Base-by-base conservation (phyloP, 2,329 filamentous ascomycete genomes). In the Hypocrella siamensis region DNA sequence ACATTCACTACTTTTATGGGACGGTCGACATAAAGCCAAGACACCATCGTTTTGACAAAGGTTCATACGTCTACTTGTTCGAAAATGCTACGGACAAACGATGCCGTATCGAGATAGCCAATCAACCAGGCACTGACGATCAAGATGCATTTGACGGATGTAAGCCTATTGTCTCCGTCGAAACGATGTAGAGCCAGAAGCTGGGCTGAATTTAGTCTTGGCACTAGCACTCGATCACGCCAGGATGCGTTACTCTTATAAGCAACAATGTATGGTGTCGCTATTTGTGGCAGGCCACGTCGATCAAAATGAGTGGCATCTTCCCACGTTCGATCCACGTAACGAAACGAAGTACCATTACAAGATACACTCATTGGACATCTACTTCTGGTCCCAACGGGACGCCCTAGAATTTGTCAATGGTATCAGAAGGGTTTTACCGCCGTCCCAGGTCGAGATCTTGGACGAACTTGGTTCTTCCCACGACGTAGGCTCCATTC, bases 271-370 rank as follows among this genome's bases (percentile, higher is more conserved):
- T 44, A 59, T 81, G 37, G 74, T 84, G 41, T 79, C 70, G 8
- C 56, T 86, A 40, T 68, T 63, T 3, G 67, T 83, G 26, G 70
- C 77, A 39, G 60, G 63, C 35, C 46, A 59, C 34, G 53, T 63
- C 31, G 52, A 67, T 40, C 57, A 59, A 29, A 67, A 67, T 38
- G 63, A 84, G 50, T 86, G 80, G 81, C 78, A 83, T 51, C 63
- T 86, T 6, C 79, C 79, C 2, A 74, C 73, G 1, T 79, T 68
- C 49, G 79, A 86, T 49, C 71, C 72, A 3, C 65, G 64, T 31
- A 82, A 83, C 52, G 72, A 85, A 52, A 75, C 70, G 48, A 83
- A 79, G 51, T 85, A 84, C 51, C 71, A 84, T 61, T 84, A 84
- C 57, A 75, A 73, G 48, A 65, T 88, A 6, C 75, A 83, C 48